Percentiles rank a stretch among this genome's conserved stretches.
Evolutionary conservation across 2,329 filamentous ascomycete species (phyloP).

Genomic region (Pestalotiopsis sp.): DNA sequence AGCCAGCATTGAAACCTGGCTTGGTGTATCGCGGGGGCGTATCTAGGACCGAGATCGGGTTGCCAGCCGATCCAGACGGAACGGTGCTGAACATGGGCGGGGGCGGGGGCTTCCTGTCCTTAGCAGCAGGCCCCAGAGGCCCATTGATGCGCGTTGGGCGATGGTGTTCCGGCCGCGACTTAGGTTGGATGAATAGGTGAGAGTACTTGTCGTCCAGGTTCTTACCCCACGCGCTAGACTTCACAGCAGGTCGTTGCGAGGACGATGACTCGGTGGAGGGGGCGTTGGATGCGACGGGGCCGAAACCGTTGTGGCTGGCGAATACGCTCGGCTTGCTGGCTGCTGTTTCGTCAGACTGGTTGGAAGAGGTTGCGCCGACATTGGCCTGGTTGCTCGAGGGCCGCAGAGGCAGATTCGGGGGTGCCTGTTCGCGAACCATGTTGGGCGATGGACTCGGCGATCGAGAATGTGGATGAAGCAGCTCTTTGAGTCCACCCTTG

Average conservation of each 20-base stretch:
- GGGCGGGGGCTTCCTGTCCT: conserved; percentile 48
- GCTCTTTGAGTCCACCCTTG: conserved; percentile 13
- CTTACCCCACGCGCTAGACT: conserved; percentile 22
- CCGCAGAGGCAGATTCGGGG: conserved; percentile 43
- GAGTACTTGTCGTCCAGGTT: conserved; percentile 54
- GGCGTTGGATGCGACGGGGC: conserved; percentile 11
- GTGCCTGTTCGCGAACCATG: conserved; percentile 53
- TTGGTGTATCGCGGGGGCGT: conserved; percentile 32
- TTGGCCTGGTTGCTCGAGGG: conserved; percentile 34
- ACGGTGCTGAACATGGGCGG: conserved; percentile 48
- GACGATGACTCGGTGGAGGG: conserved; percentile 7
- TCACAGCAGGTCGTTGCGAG: conserved; percentile 26
- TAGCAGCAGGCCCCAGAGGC: conserved; percentile 47
- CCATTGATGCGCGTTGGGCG: conserved; percentile 49
- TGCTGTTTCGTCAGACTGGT: conserved; percentile 15
- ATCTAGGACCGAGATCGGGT: conserved; percentile 30
- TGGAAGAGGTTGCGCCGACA: conserved; percentile 20
- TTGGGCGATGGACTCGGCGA: conserved; percentile 13
- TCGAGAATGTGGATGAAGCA: conserved; percentile 15
- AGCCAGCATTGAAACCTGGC: conserved; percentile 52
- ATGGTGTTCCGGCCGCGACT: conserved; percentile 59
- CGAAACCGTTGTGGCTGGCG: conserved; percentile 15
- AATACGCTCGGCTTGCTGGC: conserved; percentile 16
- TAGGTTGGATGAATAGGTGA: conserved; percentile 54
- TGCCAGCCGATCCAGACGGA: conserved; percentile 25